Evolutionary conservation across 306 rosid genomes (phyloP).

Genomic region (Albizia julibrissin): DNA sequence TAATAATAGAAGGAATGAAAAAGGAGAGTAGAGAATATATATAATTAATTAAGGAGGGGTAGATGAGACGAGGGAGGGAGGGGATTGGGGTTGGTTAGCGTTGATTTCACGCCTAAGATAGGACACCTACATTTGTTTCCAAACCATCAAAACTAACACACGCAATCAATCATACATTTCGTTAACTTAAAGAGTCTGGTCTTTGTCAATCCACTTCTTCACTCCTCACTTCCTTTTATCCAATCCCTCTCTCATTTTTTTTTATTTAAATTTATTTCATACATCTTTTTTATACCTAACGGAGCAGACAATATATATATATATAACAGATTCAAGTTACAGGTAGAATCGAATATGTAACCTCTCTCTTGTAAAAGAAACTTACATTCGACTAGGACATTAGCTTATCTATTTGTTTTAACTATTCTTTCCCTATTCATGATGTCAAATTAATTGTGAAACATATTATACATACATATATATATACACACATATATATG

Average conservation of each 20-base stretch:
- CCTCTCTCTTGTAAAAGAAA: no score
- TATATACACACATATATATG: no score
- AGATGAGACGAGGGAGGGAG: neutral
- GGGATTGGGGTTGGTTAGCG: neutral
- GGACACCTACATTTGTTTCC: constrained; percentile 5
- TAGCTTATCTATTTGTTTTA: no score
- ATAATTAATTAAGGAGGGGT: neutral
- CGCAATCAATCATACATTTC: constrained; percentile 26
- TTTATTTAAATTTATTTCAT: no score
- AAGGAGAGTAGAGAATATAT: neutral
- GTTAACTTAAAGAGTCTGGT: constrained; percentile 30
- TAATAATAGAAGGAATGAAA: neutral
- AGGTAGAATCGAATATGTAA: no score
- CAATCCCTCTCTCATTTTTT: no score
- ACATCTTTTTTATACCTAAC: no score
- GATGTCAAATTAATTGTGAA: neutral
- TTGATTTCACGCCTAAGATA: constrained; percentile 37
- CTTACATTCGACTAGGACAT: no score
- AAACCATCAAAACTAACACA: constrained; percentile 12
- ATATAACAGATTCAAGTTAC: no score
- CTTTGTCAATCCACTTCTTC: constrained; percentile 11
- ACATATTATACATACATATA: no score
- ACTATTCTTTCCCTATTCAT: neutral
- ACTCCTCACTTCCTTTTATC: neutral
- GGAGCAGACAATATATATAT: no score